These are phyloP conservation scores for Sugiyamaella neomexicana DNA, from an alignment of 1,139 yeast species.

Conservation along the genomic window DNA sequence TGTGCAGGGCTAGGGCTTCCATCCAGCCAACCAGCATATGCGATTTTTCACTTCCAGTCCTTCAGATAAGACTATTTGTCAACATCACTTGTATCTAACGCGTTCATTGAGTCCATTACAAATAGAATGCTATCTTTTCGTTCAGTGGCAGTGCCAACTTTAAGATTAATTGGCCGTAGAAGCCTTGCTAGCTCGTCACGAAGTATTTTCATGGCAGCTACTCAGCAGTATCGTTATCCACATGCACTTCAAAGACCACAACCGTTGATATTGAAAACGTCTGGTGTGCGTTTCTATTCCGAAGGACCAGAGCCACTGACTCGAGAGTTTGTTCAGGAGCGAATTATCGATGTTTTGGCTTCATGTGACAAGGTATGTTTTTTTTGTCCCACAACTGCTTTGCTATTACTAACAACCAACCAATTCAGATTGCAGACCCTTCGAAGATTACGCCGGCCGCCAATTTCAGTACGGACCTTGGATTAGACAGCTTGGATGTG, in stretches of 20 bases:
- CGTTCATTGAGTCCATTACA: background rate
- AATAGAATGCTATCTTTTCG: slow-evolving; percentile 8
- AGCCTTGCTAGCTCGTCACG: slow-evolving; percentile 5
- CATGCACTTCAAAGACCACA: slow-evolving; percentile 1
- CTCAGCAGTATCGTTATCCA: slow-evolving; percentile 1
- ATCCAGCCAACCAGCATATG: slow-evolving; percentile 10
- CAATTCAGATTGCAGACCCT: slow-evolving; percentile 54
- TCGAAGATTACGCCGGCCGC: slow-evolving; percentile 50
- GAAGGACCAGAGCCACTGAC: slow-evolving; percentile 43
- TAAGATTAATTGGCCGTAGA: slow-evolving; percentile 10
- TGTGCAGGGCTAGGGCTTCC: background rate
- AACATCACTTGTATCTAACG: background rate
- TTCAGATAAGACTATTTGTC: too few species aligned
- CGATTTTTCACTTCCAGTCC: background rate
- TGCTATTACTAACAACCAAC: background rate
- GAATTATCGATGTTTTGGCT: slow-evolving; percentile 74
- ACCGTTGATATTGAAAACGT: background rate
- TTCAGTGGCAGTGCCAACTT: slow-evolving; percentile 5
- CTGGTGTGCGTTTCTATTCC: slow-evolving; percentile 28
- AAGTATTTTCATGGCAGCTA: background rate
- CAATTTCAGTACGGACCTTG: slow-evolving; percentile 70
- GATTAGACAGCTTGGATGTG: slow-evolving; percentile 82
- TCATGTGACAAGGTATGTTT: slow-evolving; percentile 75
- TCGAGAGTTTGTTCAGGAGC: slow-evolving; percentile 55
- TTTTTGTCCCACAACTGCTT: slow-evolving; percentile 1